Base-by-base conservation (phyloP, 371 early-diverging fungal genomes). In the Mortierella sp. region DNA sequence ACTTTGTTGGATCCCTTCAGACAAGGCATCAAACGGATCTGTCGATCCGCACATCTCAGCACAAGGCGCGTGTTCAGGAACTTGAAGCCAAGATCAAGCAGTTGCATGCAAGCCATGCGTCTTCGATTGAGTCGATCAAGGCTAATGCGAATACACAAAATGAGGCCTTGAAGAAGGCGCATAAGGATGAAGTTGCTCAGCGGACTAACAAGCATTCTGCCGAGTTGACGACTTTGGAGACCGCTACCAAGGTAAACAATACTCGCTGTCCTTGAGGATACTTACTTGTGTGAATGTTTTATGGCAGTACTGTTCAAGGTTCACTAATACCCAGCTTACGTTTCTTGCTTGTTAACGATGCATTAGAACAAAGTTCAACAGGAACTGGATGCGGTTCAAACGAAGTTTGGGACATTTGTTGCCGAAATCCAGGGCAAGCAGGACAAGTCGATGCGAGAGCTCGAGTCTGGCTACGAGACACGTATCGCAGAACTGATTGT, bases 401-500 rank as follows among this genome's bases (percentile, higher is more conserved):
- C 40, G 21, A 75, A 79, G 40, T 86, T 86, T 40, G 48, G 77
- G 5, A 21, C 75, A 14, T 81, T 86, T 74, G 79, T 86, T 21
- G 74, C 46, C 16, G 79, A 85, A 5, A 78, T 54, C n/a, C 81
- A 85, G 26, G 79, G 71, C 28, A 57, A 67, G 6, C 73, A 76
- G 69, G 86, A 85, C 34, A 59, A 44, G 5, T 69, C 75, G 1
- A 75, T 85, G 48, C 81, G 26, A 54, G 46, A 69, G 5, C 51
- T 81, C 16, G 86, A 85, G 71, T 31, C 24, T 31, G 40, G 76
- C 0, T 85, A 85, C 51, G 86, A 85, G 76, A 75, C 76, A 0
- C 57, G 79, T 16, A 85, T 85, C 57, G 86, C 86, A 37, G 86
- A 85, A n/a, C 34, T 85, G 69, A 85, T 85, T 76, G 86, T 85